Evolutionary conservation across 2,329 filamentous ascomycete species (phyloP).

Genomic region (Xylariaceae sp.): DNA sequence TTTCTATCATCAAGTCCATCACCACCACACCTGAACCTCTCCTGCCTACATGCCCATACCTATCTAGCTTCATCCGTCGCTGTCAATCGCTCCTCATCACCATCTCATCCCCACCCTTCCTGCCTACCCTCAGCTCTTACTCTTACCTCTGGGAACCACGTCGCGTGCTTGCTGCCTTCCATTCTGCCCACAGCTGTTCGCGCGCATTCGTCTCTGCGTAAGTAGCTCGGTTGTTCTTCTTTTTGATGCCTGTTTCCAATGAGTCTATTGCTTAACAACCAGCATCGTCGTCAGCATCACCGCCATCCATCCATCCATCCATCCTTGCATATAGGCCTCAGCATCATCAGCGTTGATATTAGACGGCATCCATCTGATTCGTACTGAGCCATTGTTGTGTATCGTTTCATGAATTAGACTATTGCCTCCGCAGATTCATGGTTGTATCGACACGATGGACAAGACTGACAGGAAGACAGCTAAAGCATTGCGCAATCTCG

Average conservation of each 20-base stretch:
- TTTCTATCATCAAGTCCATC: too few relatives aligned
- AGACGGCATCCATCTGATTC: slow-evolving; percentile 2
- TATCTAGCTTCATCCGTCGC: neutral
- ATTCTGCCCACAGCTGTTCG: neutral
- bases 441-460: slow-evolving; percentile 11
- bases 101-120: neutral
- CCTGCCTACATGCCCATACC: neutral
- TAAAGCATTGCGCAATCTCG: slow-evolving; percentile 18
- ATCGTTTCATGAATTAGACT: neutral
- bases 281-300: neutral
- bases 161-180: neutral
- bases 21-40: too few relatives aligned
- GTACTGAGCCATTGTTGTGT: neutral
- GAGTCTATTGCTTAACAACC: slow-evolving; percentile 1
- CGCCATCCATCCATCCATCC: neutral
- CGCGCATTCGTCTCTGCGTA: slow-evolving; percentile 3
- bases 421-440: neutral
- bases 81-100: neutral
- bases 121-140: neutral
- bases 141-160: neutral
- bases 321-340: neutral
- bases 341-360: neutral
- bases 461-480: slow-evolving; percentile 16
- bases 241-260: neutral
- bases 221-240: slow-evolving; percentile 7